A percentile compares a stretch with the other conserved stretches of the same genome.
phyloP scores from a whole-genome alignment of 768 basidiomycete species.

The Omphalotus guepiniiformis region DNA sequence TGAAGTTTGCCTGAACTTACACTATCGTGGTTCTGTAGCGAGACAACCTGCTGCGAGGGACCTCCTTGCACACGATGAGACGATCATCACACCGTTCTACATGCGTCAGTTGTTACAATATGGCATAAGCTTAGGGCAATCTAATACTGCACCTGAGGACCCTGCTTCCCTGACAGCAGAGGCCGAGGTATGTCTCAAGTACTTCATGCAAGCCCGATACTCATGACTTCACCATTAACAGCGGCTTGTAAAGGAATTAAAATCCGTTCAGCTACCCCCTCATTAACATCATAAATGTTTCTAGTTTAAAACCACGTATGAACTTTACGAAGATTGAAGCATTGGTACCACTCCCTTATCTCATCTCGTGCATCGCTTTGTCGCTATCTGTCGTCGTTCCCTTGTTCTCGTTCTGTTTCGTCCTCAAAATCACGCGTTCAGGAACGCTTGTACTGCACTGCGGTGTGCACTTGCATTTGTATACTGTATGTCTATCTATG shows the following conservation, averaged over 20 bases:
- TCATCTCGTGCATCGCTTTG: too few relatives aligned
- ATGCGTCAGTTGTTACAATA: constrained; percentile 74
- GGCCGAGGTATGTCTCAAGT: constrained; percentile 44
- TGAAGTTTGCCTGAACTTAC: neutral
- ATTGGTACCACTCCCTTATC: too few relatives aligned
- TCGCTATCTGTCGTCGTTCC: constrained; percentile 7
- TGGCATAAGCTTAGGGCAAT: constrained; percentile 58
- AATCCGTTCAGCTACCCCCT: too few relatives aligned
- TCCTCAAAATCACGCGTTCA: neutral
- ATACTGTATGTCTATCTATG: constrained; percentile 2
- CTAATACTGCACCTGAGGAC: constrained; percentile 22
- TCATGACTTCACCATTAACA: constrained; percentile 18
- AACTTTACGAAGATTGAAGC: too few relatives aligned
- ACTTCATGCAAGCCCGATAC: neutral
- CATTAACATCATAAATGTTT: too few relatives aligned
- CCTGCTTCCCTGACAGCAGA: constrained; percentile 46
- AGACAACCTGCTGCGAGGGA: constrained; percentile 22
- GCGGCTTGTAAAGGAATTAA: constrained; percentile 65
- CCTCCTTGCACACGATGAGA: constrained; percentile 47
- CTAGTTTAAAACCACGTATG: too few relatives aligned
- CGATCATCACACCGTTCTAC: constrained; percentile 74
- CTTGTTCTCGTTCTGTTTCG: neutral
- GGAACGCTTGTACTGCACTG: constrained; percentile 7
- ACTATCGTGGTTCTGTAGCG: constrained; percentile 19
- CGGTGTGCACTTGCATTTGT: neutral